phyloP scores from a whole-genome alignment of 2,329 filamentous ascomycete genomes.

The Clarireedia homoeocarpa region DNA sequence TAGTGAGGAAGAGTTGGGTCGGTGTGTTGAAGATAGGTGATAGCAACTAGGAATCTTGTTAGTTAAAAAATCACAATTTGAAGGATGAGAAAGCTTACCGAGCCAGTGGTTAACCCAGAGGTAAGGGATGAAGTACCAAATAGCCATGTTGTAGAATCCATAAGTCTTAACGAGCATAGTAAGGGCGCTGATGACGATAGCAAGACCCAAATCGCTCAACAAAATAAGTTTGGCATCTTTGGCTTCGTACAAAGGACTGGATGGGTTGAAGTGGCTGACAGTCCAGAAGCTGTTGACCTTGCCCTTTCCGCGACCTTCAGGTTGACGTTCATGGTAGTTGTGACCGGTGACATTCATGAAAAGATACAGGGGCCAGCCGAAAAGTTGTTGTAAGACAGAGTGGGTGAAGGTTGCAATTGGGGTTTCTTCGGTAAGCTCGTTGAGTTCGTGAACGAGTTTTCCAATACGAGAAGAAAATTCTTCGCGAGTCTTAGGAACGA shows the following conservation, averaged over 20 bases:
- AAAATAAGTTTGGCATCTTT: slow-evolving; percentile 83
- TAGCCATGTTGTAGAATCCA: slow-evolving; percentile 76
- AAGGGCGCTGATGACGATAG: slow-evolving; percentile 49
- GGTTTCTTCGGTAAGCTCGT: slow-evolving; percentile 90
- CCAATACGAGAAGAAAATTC: slow-evolving; percentile 70
- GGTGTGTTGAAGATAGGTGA: slow-evolving; percentile 96
- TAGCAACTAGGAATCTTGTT: slow-evolving; percentile 59
- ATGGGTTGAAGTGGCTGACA: slow-evolving; percentile 92
- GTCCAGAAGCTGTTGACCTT: slow-evolving; percentile 80
- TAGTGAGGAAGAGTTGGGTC: slow-evolving; percentile 93
- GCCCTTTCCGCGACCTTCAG: slow-evolving; percentile 86
- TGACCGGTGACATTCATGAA: slow-evolving; percentile 90
- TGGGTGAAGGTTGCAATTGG: slow-evolving; percentile 71
- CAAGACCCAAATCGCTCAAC: slow-evolving; percentile 76
- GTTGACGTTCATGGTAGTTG: slow-evolving; percentile 85
- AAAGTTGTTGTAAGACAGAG: slow-evolving; percentile 76
- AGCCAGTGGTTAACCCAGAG: slow-evolving; percentile 99
- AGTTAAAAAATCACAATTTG: slow-evolving; percentile 14
- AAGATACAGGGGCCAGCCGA: slow-evolving; percentile 91
- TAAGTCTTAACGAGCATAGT: slow-evolving; percentile 64
- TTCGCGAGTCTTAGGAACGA: slow-evolving; percentile 86
- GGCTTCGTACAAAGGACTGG: slow-evolving; percentile 83
- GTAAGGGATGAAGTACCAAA: slow-evolving; percentile 95
- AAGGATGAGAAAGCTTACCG: slow-evolving; percentile 50
- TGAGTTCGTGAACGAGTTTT: slow-evolving; percentile 68